phyloP scores from a whole-genome alignment of 768 basidiomycete genomes.

The Pleurotus salmoneostramineus region DNA sequence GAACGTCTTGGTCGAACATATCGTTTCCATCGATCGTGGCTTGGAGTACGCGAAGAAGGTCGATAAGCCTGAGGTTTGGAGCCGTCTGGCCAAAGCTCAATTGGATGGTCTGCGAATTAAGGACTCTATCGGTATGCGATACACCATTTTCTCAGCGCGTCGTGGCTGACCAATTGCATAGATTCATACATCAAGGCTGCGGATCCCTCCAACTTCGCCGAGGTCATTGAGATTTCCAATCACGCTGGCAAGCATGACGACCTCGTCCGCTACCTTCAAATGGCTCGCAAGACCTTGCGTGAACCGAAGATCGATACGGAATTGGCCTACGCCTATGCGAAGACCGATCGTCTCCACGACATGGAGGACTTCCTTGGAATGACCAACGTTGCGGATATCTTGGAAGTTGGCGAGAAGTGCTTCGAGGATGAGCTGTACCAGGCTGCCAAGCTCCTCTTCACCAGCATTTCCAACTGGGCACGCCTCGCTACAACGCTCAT shows the following conservation, averaged over 20 bases:
- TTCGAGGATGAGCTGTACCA: conserved; percentile 98
- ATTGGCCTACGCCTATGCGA: conserved; percentile 96
- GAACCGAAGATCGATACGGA: conserved; percentile 99
- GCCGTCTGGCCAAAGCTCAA: conserved; percentile 96
- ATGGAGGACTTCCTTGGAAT: conserved; percentile 99
- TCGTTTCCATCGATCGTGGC: conserved; percentile 96
- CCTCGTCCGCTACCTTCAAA: conserved; percentile 94
- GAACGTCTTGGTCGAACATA: conserved; percentile 96
- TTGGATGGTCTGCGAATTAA: conserved; percentile 97
- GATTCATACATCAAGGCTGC: conserved; percentile 98
- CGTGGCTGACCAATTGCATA: conserved; percentile 20
- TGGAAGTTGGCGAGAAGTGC: conserved; percentile 98
- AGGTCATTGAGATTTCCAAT: conserved; percentile 94
- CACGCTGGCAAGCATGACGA: conserved; percentile 91
- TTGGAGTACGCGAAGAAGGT: conserved; percentile 95
- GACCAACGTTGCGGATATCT: conserved; percentile 97
- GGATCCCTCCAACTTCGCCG: conserved; percentile 89
- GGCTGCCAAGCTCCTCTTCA: conserved; percentile 92
- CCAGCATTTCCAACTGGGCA: conserved; percentile 98
- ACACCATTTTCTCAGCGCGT: neutral
- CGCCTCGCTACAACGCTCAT: conserved; percentile 96
- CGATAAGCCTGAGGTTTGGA: conserved; percentile 96
- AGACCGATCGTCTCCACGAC: conserved; percentile 95
- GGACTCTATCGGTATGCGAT: conserved; percentile 81
- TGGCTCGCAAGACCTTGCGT: conserved; percentile 95